These are phyloP conservation scores for Corchorus olitorius DNA, from an alignment of 345 rosid species.

Conservation along the genomic window DNA sequence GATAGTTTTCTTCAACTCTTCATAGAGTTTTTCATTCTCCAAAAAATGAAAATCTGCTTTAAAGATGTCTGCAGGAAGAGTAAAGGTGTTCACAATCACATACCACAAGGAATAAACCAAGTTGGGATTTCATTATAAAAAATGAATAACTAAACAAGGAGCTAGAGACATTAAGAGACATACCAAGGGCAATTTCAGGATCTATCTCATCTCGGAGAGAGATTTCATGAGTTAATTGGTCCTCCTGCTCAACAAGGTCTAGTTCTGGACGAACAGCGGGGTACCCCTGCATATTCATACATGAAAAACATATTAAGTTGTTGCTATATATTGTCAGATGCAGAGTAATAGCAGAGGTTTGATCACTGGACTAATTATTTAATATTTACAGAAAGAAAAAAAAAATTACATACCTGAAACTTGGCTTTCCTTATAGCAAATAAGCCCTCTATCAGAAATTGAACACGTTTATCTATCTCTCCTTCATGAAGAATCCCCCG, in stretches of 20 bases:
- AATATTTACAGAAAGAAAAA: neutral
- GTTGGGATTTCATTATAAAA: neutral
- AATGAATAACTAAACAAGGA: neutral
- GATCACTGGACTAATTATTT: neutral
- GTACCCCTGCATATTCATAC: slow-evolving; percentile 59
- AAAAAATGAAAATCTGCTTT: slow-evolving; percentile 70
- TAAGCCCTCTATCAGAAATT: slow-evolving; percentile 84
- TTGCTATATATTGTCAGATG: neutral
- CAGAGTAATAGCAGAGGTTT: neutral
- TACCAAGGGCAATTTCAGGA: slow-evolving; percentile 81
- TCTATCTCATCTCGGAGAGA: slow-evolving; percentile 74
- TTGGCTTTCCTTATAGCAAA: slow-evolving; percentile 88
- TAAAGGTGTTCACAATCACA: slow-evolving; percentile 16
- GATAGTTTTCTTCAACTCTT: slow-evolving; percentile 83
- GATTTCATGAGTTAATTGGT: slow-evolving; percentile 81
- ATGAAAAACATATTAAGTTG: slow-evolving; percentile 15
- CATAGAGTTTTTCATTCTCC: slow-evolving; percentile 86
- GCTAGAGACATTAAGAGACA: slow-evolving; percentile 27
- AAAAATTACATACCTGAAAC: slow-evolving; percentile 58
- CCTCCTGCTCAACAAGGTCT: slow-evolving; percentile 88
- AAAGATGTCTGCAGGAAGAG: slow-evolving; percentile 61
- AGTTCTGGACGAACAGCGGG: slow-evolving; percentile 95
- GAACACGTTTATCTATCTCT: slow-evolving; percentile 93
- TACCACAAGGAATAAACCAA: slow-evolving; percentile 5
- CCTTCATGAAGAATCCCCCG: slow-evolving; percentile 97